phyloP scores from a whole-genome alignment of 169 alveolate species.

The Babesia gibsoni region DNA sequence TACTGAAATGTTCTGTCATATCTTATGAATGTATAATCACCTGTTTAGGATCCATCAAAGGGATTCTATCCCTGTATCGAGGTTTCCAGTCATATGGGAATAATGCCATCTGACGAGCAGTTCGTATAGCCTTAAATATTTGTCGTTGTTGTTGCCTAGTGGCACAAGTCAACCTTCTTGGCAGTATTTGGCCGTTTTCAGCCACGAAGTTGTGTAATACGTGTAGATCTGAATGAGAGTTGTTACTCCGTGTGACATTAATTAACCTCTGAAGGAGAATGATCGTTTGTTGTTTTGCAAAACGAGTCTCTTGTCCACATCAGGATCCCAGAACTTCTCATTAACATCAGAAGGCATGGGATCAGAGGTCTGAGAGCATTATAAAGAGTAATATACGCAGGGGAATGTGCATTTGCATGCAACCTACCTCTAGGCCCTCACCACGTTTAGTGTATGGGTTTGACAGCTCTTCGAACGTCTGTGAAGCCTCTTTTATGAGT shows the following conservation, averaged over 20 bases:
- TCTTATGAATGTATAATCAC: not conserved
- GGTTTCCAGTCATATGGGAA: conserved; percentile 83
- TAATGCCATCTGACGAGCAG: conserved; percentile 80
- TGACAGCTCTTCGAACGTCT: conserved; percentile 47
- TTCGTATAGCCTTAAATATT: conserved; percentile 75
- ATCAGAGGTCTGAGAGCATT: conserved; percentile 5
- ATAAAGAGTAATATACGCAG: no score
- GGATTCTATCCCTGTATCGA: conserved; percentile 70
- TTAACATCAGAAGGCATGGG: conserved; percentile 21
- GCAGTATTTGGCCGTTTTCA: conserved; percentile 78
- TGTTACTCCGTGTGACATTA: not conserved
- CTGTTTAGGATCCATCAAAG: conserved; percentile 77
- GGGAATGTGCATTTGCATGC: no score
- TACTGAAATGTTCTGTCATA: conserved; percentile 46
- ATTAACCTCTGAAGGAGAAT: conserved; percentile 60
- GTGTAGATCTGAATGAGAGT: conserved; percentile 67
- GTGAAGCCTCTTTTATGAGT: conserved; percentile 49
- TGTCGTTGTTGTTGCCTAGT: conserved; percentile 78
- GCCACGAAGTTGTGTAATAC: conserved; percentile 76
- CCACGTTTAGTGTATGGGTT: conserved; percentile 51
- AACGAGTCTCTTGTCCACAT: conserved; percentile 60
- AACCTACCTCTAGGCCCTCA: conserved; percentile 20
- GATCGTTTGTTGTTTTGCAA: conserved; percentile 67
- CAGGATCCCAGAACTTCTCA: conserved; percentile 82
- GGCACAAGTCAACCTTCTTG: conserved; percentile 76